Evolutionary conservation across 2,329 filamentous ascomycete genomes (phyloP).

Genomic region (Botrytis porri): DNA sequence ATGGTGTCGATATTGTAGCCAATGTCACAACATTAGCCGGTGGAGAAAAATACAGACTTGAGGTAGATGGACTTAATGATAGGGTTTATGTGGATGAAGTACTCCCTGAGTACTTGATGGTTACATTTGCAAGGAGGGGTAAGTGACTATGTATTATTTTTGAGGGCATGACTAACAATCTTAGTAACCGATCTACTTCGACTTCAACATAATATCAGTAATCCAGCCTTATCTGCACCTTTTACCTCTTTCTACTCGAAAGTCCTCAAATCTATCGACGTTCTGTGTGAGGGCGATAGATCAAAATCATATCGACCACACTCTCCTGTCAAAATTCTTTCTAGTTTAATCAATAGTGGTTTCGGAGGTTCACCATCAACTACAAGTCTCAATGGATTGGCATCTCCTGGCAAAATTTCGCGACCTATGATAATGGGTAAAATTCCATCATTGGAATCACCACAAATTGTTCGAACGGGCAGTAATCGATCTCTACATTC

Average conservation of each 20-base stretch:
- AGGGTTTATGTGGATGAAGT: conserved; percentile 72
- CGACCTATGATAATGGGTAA: conserved; percentile 41
- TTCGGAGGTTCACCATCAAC: conserved; percentile 43
- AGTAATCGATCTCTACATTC: conserved; percentile 35
- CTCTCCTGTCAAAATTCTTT: conserved; percentile 90
- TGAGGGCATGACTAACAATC: conserved; percentile 38
- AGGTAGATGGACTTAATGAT: conserved; percentile 64
- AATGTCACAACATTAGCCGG: conserved; percentile 53
- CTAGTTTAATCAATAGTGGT: conserved; percentile 70
- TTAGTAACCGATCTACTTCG: conserved; percentile 71
- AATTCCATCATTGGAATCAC: conserved; percentile 43
- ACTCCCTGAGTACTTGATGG: conserved; percentile 67
- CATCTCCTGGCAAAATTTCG: conserved; percentile 29
- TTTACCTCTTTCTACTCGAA: conserved; percentile 77
- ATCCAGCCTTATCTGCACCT: conserved; percentile 60
- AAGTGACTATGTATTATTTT: conserved; percentile 38
- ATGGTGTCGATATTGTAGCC: conserved; percentile 68
- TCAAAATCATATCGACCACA: conserved; percentile 68
- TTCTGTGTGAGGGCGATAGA: conserved; percentile 61
- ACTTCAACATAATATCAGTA: conserved; percentile 65
- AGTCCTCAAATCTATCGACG: conserved; percentile 66
- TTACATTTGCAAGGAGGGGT: conserved; percentile 72
- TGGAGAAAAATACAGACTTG: conserved; percentile 55
- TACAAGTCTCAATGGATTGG: conserved; percentile 37
- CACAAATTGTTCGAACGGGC: conserved; percentile 31